Conservation (phyloP, 805 yeast genomes). For the Maudiozyma serrabonitensis region DNA sequence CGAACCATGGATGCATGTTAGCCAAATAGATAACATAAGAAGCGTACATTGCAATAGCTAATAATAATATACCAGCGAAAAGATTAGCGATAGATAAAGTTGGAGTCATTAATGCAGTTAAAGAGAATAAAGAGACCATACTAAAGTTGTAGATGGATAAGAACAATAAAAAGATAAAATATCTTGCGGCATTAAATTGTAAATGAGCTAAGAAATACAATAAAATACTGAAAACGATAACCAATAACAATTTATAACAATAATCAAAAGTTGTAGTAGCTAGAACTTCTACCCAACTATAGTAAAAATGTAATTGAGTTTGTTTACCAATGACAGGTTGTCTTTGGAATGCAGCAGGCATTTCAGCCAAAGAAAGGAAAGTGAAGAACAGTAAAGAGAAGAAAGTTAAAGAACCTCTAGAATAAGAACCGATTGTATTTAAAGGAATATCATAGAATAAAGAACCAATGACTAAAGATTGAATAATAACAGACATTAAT, state of each 20-base stretch:
- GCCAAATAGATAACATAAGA: constrained; percentile 55
- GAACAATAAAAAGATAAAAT: constrained; percentile 40
- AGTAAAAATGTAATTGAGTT: constrained; percentile 52
- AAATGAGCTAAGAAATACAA: constrained; percentile 47
- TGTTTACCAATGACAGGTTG: constrained; percentile 55
- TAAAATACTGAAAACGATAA: constrained; percentile 36
- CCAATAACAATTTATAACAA: constrained; percentile 41
- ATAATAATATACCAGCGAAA: constrained; percentile 44
- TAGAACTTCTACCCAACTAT: constrained; percentile 58
- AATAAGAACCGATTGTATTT: constrained; percentile 40
- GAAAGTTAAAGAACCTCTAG: constrained; percentile 45
- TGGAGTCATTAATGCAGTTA: constrained; percentile 42
- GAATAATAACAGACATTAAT: constrained; percentile 33
- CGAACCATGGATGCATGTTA: constrained; percentile 62
- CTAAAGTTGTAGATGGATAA: constrained; percentile 35
- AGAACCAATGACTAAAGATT: constrained; percentile 39
- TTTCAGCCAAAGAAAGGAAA: constrained; percentile 50
- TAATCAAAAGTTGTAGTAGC: constrained; percentile 49
- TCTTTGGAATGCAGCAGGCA: constrained; percentile 36
- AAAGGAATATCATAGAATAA: constrained; percentile 37
- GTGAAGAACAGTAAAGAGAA: constrained; percentile 46
- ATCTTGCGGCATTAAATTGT: constrained; percentile 39
- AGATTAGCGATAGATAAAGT: constrained; percentile 50
- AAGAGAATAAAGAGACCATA: constrained; percentile 44
- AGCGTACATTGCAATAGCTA: constrained; percentile 48